Percentiles rank a stretch among this genome's conserved stretches.
Evolutionary conservation across 345 rosid species (phyloP).

Genomic region (Syzygium aromaticum): DNA sequence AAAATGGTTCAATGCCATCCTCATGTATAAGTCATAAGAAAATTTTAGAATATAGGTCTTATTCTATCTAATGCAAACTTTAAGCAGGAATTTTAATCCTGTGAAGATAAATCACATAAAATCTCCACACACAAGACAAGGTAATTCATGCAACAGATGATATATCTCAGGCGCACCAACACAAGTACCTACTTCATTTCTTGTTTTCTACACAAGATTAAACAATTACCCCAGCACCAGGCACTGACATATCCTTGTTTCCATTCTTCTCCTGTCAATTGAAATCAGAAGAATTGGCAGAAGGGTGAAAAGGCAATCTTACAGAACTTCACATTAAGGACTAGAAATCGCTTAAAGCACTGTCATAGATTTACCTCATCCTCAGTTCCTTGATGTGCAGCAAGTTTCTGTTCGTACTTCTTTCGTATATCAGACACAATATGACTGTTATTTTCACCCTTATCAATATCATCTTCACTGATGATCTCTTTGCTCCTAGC

Average conservation of each 20-base stretch:
- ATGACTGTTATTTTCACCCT: constrained; percentile 47
- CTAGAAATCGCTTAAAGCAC: background rate
- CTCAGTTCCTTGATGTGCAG: constrained; percentile 62
- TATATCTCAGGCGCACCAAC: background rate
- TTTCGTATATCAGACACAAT: constrained; percentile 78
- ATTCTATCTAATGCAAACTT: background rate
- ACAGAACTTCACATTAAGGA: background rate
- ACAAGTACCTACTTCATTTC: background rate
- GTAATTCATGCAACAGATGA: background rate
- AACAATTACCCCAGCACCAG: constrained; percentile 89
- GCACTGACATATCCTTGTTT: constrained; percentile 70
- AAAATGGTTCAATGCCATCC: background rate
- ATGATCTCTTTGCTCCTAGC: constrained; percentile 50
- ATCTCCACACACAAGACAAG: background rate
- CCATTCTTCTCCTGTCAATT: constrained; percentile 61
- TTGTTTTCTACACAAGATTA: background rate
- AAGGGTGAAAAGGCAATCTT: background rate
- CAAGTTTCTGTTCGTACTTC: constrained; percentile 90
- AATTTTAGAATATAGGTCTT: background rate
- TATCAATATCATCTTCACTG: constrained; percentile 78
- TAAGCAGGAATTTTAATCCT: background rate
- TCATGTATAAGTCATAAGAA: background rate
- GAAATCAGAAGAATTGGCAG: background rate
- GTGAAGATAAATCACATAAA: background rate
- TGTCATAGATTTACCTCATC: constrained; percentile 33